These are phyloP conservation scores for Pseudozyma sp. DNA, from an alignment of 1,284 basidiomycete genomes.

Conservation along the genomic window DNA sequence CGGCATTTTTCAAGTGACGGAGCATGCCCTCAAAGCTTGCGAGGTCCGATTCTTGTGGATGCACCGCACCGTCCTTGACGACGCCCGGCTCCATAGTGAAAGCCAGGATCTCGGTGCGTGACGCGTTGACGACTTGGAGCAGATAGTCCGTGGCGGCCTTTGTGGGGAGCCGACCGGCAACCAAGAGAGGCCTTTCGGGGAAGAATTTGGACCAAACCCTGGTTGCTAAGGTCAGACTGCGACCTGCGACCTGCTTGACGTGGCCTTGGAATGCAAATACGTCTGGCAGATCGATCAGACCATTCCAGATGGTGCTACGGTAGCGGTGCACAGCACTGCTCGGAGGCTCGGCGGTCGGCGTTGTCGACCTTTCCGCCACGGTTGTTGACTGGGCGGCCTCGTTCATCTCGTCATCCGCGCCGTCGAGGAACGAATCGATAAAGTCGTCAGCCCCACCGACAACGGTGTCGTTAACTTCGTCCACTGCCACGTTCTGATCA, in stretches of 20 bases:
- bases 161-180: conserved; percentile 64
- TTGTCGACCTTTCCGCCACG: conserved; percentile 22
- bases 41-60: conserved; percentile 21
- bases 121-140: conserved; percentile 54
- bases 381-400: not conserved
- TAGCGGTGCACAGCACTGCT: conserved; percentile 29
- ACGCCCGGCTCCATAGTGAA: conserved; percentile 54
- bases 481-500: conserved; percentile 1
- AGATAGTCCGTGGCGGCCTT: conserved; percentile 62
- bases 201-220: conserved; percentile 51
- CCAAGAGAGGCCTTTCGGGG: conserved; percentile 42
- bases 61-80: conserved; percentile 15
- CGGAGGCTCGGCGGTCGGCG: conserved; percentile 36
- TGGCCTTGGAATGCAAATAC: conserved; percentile 58
- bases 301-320: conserved; percentile 58
- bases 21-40: conserved; percentile 33
- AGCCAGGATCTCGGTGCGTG: conserved; percentile 59
- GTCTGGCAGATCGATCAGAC: conserved; percentile 66
- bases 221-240: conserved; percentile 21
- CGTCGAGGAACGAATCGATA: conserved; percentile 61
- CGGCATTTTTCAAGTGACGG: conserved; percentile 39
- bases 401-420: conserved; percentile 9
- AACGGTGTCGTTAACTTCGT: not conserved
- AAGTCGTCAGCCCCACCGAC: conserved; percentile 51
- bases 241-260: conserved; percentile 59